Evolutionary conservation across 306 rosid species (phyloP), one percentile per base, ranked within the genome.

Genomic region (Begonia fuchsioides): DNA sequence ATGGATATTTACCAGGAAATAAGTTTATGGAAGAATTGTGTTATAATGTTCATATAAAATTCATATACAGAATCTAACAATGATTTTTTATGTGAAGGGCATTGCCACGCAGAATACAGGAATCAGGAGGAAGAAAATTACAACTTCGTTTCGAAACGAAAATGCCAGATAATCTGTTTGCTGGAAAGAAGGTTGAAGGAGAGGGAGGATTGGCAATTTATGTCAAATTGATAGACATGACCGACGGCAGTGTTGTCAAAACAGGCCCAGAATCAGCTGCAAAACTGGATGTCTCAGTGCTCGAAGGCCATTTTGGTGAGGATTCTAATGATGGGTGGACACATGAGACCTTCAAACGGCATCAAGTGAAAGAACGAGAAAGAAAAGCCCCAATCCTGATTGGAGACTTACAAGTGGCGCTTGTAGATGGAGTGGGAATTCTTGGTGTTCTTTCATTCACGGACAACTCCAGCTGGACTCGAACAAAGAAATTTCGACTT

Each of bases 381-480:
- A 93, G 96, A 61, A 86, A 82, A 59, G 66, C 90, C 58, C 96
- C 93, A 8, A 80, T 86, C 65, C 64, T 86, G 51, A 79, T 85
- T 2, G 96, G 96, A 14, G 96, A 86, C 9, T 60, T 74, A 63
- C 86, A 79, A 50, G 72, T 86, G 67, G 55, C 47, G 49, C 76
- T 86, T 11, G 82, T 79, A 74, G 86, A 79, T 67, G 96, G 96
- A 3, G 72, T 86, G 26, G 96, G 90, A 56, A 79, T 77, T 57
- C 55, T 86, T 0, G 88, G 93, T 44, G 96, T 79, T 52, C 83
- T 79, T 61, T 65, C 79, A 48, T 86, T 86, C 70, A 86, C 93
- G 0, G 96, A 86, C 72, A 86, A 86, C 66, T 86, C 96, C 50
- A 86, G 96, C 66, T 86, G 96, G 96, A 86, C 79, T 39, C 69